Evolutionary conservation across 169 alveolate genomes (phyloP).

Genomic region (Cardiosporidium cionae): DNA sequence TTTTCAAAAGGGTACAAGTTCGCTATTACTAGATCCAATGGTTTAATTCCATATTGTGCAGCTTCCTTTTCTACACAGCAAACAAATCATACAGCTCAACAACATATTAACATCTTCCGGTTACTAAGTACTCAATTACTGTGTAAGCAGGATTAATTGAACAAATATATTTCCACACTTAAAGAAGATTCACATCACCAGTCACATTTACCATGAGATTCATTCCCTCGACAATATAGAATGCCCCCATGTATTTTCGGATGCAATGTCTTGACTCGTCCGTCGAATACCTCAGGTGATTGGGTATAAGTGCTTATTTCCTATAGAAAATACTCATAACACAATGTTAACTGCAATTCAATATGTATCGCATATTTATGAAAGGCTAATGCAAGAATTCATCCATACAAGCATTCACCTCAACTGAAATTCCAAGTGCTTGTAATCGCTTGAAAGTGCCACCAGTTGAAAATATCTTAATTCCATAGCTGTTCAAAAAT

Average conservation of each 20-base stretch:
- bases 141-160: too few species aligned
- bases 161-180: neutral
- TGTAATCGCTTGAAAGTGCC: slow-evolving; percentile 28
- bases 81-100: neutral
- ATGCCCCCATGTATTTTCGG: slow-evolving; percentile 44
- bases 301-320: slow-evolving; percentile 38
- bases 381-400: neutral
- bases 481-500: neutral
- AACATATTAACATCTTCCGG: too few species aligned
- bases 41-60: slow-evolving; percentile 17
- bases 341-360: too few species aligned
- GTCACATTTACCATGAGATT: slow-evolving; percentile 19
- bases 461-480: slow-evolving; percentile 38
- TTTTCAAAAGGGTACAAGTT: slow-evolving; percentile 33
- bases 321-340: too few species aligned
- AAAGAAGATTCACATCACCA: too few species aligned
- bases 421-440: slow-evolving; percentile 22
- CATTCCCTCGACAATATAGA: slow-evolving; percentile 35
- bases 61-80: slow-evolving; percentile 14
- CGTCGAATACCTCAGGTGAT: slow-evolving; percentile 39
- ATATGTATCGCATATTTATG: neutral
- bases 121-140: too few species aligned
- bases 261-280: slow-evolving; percentile 39
- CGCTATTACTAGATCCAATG: slow-evolving; percentile 25
- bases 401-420: neutral